Conservation (phyloP, 257 asterid species). For the Osmanthus fragrans region DNA sequence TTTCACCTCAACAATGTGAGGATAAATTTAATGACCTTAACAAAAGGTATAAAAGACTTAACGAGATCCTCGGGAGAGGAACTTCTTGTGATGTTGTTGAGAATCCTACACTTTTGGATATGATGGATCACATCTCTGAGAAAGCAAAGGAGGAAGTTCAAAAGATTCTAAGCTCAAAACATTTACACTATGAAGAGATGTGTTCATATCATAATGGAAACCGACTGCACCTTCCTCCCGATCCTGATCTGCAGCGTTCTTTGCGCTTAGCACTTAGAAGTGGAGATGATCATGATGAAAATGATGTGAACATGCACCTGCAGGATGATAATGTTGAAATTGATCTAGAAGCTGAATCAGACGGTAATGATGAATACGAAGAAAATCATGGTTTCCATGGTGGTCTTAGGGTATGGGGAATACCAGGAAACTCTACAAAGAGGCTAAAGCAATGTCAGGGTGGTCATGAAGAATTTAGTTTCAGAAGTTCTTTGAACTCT, state of each 20-base stretch:
- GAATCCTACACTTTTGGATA: slow-evolving; percentile 66
- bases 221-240: slow-evolving; percentile 71
- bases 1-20: slow-evolving; percentile 93
- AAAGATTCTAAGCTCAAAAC: slow-evolving; percentile 76
- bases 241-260: slow-evolving; percentile 68
- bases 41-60: slow-evolving; percentile 82
- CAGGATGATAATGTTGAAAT: slow-evolving; percentile 56
- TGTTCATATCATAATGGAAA: slow-evolving; percentile 82
- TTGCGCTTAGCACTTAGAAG: slow-evolving; percentile 64
- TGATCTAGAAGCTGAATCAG: slow-evolving; percentile 49
- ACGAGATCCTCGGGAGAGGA: slow-evolving; percentile 84
- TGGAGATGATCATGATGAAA: slow-evolving; percentile 56
- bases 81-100: slow-evolving; percentile 87
- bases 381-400: slow-evolving; percentile 35
- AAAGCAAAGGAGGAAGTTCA: slow-evolving; percentile 77
- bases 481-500: slow-evolving; percentile 21
- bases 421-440: slow-evolving; percentile 28
- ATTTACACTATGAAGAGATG: slow-evolving; percentile 88
- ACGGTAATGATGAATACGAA: slow-evolving; percentile 48
- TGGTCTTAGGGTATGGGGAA: slow-evolving; percentile 23
- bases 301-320: slow-evolving; percentile 31
- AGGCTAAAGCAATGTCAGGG: slow-evolving; percentile 30
- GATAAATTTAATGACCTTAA: slow-evolving; percentile 89
- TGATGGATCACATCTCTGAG: slow-evolving; percentile 66
- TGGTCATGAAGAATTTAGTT: slow-evolving; percentile 21